These are phyloP conservation scores for Colletotrichum sp. DNA, from an alignment of 2,329 filamentous ascomycete species.

Conservation along the genomic window DNA sequence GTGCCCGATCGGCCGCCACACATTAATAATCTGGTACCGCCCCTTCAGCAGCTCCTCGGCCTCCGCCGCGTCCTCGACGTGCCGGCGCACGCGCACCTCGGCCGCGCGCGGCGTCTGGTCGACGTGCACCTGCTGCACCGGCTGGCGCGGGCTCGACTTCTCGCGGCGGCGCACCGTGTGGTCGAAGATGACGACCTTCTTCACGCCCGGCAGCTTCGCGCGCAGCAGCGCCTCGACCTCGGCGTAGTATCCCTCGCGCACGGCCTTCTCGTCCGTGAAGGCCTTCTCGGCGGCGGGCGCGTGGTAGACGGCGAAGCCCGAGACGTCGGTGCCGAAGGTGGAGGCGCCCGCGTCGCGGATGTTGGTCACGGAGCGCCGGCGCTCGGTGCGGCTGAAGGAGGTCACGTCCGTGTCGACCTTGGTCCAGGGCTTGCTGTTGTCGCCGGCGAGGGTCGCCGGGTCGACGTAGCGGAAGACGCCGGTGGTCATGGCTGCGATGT, in stretches of 20 bases:
- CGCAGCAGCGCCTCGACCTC: slow-evolving; percentile 65
- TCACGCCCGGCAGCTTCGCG: slow-evolving; percentile 57
- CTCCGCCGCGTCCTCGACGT: slow-evolving; percentile 52
- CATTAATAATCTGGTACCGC: slow-evolving; percentile 72
- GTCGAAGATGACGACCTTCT: slow-evolving; percentile 72
- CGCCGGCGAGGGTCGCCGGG: slow-evolving; percentile 41
- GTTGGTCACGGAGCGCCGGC: slow-evolving; percentile 55
- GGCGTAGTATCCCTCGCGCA: slow-evolving; percentile 63
- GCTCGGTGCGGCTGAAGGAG: slow-evolving; percentile 55
- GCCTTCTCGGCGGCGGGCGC: slow-evolving; percentile 56
- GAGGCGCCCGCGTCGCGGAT: slow-evolving; percentile 53
- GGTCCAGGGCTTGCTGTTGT: slow-evolving; percentile 60
- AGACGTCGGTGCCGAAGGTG: slow-evolving; percentile 58
- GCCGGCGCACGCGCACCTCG: slow-evolving; percentile 64
- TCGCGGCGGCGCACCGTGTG: slow-evolving; percentile 69
- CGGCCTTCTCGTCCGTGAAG: slow-evolving; percentile 60
- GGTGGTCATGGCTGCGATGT: slow-evolving; percentile 55
- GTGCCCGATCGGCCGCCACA: slow-evolving; percentile 72
- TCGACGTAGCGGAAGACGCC: slow-evolving; percentile 67
- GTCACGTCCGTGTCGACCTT: slow-evolving; percentile 66
- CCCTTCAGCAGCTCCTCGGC: slow-evolving; percentile 60
- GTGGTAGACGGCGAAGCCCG: slow-evolving; percentile 62
- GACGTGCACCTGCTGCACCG: slow-evolving; percentile 74
- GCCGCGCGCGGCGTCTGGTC: slow-evolving; percentile 72
- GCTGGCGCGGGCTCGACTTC: slow-evolving; percentile 62